Conservation (phyloP, 495 filamentous ascomycete species). For the Articulospora tetracladia region DNA sequence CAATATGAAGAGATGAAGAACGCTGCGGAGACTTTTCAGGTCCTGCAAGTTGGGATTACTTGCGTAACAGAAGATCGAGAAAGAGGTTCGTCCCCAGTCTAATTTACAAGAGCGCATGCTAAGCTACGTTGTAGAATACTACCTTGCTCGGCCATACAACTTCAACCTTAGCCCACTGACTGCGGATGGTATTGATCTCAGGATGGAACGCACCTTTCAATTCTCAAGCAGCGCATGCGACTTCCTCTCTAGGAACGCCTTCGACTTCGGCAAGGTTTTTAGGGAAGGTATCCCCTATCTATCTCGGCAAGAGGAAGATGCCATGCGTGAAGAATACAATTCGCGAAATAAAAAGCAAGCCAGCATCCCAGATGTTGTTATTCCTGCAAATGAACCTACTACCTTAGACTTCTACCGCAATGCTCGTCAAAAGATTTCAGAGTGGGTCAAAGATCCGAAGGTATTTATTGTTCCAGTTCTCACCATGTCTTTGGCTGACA, state of each 20-base stretch:
- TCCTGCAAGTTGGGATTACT: constrained; percentile 76
- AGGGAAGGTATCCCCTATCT: constrained; percentile 64
- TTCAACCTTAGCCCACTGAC: constrained; percentile 56
- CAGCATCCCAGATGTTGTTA: constrained; percentile 36
- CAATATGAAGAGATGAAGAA: constrained; percentile 61
- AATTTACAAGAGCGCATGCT: not conserved
- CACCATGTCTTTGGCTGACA: not conserved
- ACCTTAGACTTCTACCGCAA: constrained; percentile 51
- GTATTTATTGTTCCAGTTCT: constrained; percentile 5
- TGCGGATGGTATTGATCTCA: constrained; percentile 19
- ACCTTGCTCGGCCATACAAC: constrained; percentile 66
- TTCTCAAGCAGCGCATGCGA: constrained; percentile 48
- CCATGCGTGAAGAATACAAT: constrained; percentile 34
- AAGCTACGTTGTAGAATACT: constrained; percentile 37
- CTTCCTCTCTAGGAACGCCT: constrained; percentile 60
- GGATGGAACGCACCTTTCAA: constrained; percentile 32
- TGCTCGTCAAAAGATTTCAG: constrained; percentile 44
- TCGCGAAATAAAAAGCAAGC: constrained; percentile 33
- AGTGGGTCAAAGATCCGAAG: constrained; percentile 36
- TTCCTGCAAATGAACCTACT: constrained; percentile 50
- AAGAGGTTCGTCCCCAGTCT: constrained; percentile 29
- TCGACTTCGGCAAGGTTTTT: constrained; percentile 56
- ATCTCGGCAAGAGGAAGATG: constrained; percentile 57
- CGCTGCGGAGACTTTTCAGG: constrained; percentile 65
- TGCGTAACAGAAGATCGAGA: constrained; percentile 53